These are phyloP conservation scores for Hericium coralloides DNA, from an alignment of 768 basidiomycete genomes.

Conservation along the genomic window DNA sequence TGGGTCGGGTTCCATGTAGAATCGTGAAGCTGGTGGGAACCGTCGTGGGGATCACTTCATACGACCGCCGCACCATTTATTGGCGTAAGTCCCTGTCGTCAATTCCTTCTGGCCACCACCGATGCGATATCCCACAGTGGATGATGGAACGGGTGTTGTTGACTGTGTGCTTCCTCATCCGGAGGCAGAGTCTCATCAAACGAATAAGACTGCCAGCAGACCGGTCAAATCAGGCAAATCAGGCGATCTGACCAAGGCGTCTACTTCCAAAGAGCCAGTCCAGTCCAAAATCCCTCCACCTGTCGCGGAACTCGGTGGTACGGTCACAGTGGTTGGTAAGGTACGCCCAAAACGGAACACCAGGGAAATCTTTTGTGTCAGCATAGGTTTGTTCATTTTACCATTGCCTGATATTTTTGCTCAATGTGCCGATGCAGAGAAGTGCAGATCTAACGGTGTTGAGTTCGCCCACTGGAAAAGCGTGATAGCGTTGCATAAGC, in stretches of 20 bases:
- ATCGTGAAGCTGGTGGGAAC: conserved; percentile 52
- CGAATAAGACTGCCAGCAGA: conserved; percentile 2
- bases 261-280: background rate
- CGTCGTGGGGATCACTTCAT: conserved; percentile 51
- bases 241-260: background rate
- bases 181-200: conserved; percentile 14
- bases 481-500: conserved; percentile 7
- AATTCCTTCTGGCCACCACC: background rate
- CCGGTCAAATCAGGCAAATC: background rate
- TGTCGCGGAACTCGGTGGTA: conserved; percentile 2
- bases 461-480: conserved; percentile 10
- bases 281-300: background rate
- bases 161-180: conserved; percentile 49
- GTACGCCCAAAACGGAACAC: conserved; percentile 1
- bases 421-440: conserved; percentile 6
- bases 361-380: conserved; percentile 6
- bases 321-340: conserved; percentile 7
- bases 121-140: conserved; percentile 38
- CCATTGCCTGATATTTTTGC: background rate
- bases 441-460: conserved; percentile 1
- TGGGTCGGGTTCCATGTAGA: conserved; percentile 64
- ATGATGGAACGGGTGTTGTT: conserved; percentile 68
- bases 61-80: conserved; percentile 54
- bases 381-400: conserved; percentile 4
- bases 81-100: conserved; percentile 30